These are phyloP conservation scores for Penicillium longicatenatum DNA, from an alignment of 495 filamentous ascomycete species.

Conservation along the genomic window DNA sequence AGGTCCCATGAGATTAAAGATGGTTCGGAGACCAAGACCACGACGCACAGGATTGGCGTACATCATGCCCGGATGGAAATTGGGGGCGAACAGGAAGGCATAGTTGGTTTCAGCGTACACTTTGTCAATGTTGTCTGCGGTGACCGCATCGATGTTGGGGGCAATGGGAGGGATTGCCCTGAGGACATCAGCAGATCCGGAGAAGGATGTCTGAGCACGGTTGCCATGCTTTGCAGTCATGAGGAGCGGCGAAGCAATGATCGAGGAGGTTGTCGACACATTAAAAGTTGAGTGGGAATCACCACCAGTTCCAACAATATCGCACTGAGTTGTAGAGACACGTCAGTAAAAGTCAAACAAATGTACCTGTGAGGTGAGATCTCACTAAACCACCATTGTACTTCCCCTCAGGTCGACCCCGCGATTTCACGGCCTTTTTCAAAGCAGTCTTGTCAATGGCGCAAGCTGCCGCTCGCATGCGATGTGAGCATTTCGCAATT, in stretches of 20 bases:
- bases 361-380: not conserved
- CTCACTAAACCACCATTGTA: conserved; percentile 72
- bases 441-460: conserved; percentile 64
- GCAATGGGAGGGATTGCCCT: conserved; percentile 65
- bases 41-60: conserved; percentile 80
- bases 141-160: conserved; percentile 73
- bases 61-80: conserved; percentile 93
- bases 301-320: conserved; percentile 97
- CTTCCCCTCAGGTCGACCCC: conserved; percentile 61
- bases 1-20: conserved; percentile 95
- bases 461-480: conserved; percentile 70
- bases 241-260: conserved; percentile 81
- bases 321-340: conserved; percentile 59
- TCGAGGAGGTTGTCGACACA: conserved; percentile 90
- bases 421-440: conserved; percentile 54
- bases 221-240: conserved; percentile 95
- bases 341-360: not conserved
- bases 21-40: conserved; percentile 85
- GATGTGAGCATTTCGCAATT: conserved; percentile 70
- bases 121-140: conserved; percentile 61
- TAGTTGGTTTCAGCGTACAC: conserved; percentile 84
- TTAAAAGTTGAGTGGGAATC: conserved; percentile 98
- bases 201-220: conserved; percentile 90
- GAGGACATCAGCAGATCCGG: conserved; percentile 92
- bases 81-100: conserved; percentile 93